Base-by-base conservation (phyloP, 1,284 basidiomycete species). In the Ceratobasidium sp. region DNA sequence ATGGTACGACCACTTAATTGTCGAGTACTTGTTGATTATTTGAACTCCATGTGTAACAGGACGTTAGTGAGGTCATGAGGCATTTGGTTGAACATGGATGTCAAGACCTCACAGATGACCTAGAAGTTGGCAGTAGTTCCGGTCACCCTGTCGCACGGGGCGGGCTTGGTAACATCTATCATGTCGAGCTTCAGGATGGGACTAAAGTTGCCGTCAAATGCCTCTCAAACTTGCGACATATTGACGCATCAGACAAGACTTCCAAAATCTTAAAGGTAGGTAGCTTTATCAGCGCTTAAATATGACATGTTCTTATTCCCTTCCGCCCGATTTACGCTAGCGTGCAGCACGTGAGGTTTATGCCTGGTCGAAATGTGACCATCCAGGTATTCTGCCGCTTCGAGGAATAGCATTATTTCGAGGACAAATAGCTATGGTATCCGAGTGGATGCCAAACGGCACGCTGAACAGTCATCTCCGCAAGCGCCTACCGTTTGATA, bases 361-460 rank as follows among this genome's bases (percentile, higher is more conserved):
- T 50, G 44, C 64, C 0, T 76, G 74, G 74, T 76, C 74, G 0
- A 76, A 76, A 33, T 76, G 74, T 23, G 40, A 57, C 33, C 62
- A 76, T 17, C 52, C 64, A 1, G 54, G 52, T 2, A 33, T 76
- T 17, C 50, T 76, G 20, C 64, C 38, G 33, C 44, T 67, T 2
- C 33, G 28, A 1, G 74, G 74, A 15, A 66, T 76, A 17, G 74
- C 40, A 6, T n/a, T 13, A 12, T 33, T 66, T 28, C 23, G 40
- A 20, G 64, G 42, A 20, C 23, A 42, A 17, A 26, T 76, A 3
- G 62, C 64, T 6, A 40, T 76, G 5, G 33, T 76, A n/a, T 59
- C 74, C n/a, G 48, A 50, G 10, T 76, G 62, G 74, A 67, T 67
- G 64, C 1, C 52, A 48, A 67, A 56, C 2, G 74, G 74, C 23